These are phyloP conservation scores for Blastobotrys capitulatus DNA, from an alignment of 1,139 yeast species.

Conservation along the genomic window DNA sequence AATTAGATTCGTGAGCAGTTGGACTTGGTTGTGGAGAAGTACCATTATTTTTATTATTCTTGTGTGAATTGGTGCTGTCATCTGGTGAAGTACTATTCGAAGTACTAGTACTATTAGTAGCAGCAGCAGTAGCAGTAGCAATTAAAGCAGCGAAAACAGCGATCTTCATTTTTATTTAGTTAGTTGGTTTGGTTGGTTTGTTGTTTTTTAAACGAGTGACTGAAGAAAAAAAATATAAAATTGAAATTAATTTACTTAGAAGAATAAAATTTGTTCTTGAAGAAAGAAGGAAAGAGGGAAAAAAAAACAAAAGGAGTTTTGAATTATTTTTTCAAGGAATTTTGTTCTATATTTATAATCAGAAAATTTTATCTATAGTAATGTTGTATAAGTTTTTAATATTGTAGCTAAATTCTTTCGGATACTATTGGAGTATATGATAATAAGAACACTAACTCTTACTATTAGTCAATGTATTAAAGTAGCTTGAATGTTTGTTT, in stretches of 20 bases:
- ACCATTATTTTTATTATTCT: slow-evolving; percentile 30
- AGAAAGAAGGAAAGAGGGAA: too few species aligned
- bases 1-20: neutral
- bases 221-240: neutral
- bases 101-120: slow-evolving; percentile 27
- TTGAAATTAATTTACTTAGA: too few species aligned
- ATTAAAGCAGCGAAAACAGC: neutral
- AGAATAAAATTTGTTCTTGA: neutral
- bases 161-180: slow-evolving; percentile 5
- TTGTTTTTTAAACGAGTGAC: neutral
- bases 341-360: too few species aligned
- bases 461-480: too few species aligned
- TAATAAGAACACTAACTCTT: too few species aligned
- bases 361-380: too few species aligned
- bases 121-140: slow-evolving; percentile 33
- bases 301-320: too few species aligned
- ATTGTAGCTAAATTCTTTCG: too few species aligned
- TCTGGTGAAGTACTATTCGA: neutral
- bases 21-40: slow-evolving; percentile 21
- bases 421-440: too few species aligned
- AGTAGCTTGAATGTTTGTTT: too few species aligned
- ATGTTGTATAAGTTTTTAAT: too few species aligned
- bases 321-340: too few species aligned
- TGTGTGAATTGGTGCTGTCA: neutral
- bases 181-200: neutral